These are phyloP conservation scores for Orychophragmus violaceus DNA, from an alignment of 345 rosid species.

Conservation along the genomic window DNA sequence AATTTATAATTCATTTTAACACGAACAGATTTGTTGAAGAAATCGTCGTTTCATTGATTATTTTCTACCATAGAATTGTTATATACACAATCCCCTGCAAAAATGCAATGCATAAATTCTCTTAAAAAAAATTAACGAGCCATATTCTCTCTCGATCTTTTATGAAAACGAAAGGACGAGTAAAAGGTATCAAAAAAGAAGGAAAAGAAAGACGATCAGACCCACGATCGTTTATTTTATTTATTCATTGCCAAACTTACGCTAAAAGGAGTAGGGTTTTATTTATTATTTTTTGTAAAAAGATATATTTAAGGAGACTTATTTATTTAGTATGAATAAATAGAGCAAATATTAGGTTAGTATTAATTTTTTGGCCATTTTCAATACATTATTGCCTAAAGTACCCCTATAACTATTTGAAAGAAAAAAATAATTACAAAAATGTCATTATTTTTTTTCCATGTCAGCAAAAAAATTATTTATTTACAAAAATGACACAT, in stretches of 20 bases:
- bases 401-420: too few relatives aligned
- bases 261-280: background rate
- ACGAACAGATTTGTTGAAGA: background rate
- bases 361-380: too few relatives aligned
- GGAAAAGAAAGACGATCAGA: slow-evolving; percentile 18
- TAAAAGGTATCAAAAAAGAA: slow-evolving; percentile 9
- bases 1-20: background rate
- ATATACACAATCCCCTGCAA: background rate
- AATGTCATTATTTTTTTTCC: too few relatives aligned
- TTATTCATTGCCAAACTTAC: background rate
- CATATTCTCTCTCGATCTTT: background rate
- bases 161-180: slow-evolving; percentile 22
- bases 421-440: too few relatives aligned
- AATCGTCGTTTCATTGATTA: background rate
- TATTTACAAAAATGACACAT: too few relatives aligned
- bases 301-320: too few relatives aligned
- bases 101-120: background rate
- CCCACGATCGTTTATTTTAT: slow-evolving; percentile 24
- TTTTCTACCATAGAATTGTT: background rate
- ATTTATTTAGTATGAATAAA: too few relatives aligned
- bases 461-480: too few relatives aligned
- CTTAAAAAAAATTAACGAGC: background rate
- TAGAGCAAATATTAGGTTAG: too few relatives aligned
- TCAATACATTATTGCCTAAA: too few relatives aligned
- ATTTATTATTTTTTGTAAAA: too few relatives aligned